Evolutionary conservation across 345 rosid species (phyloP).

Genomic region (Moricandia arvensis): DNA sequence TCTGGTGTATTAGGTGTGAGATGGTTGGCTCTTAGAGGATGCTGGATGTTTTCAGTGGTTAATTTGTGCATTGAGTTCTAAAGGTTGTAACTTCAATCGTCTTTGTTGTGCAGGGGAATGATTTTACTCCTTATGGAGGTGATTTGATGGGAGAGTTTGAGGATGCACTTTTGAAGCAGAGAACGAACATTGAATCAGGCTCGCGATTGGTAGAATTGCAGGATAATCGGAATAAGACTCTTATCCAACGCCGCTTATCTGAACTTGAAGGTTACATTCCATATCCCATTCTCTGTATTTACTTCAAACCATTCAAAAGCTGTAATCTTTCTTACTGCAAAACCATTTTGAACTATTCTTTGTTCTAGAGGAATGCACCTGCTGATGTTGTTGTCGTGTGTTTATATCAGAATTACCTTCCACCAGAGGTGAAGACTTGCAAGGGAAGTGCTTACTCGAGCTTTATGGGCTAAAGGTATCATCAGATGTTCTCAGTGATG

Average conservation of each 20-base stretch:
- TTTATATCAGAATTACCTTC: conserved; percentile 78
- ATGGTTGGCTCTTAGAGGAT: background rate
- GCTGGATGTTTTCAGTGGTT: background rate
- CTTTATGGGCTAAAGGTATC: conserved; percentile 91
- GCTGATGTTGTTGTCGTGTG: background rate
- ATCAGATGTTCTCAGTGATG: background rate
- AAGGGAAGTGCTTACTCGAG: conserved; percentile 87
- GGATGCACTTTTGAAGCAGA: conserved; percentile 71
- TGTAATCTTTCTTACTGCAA: conserved; percentile 19
- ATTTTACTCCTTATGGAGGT: conserved; percentile 39
- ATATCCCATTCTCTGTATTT: background rate
- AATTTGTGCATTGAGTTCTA: background rate
- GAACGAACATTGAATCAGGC: conserved; percentile 56
- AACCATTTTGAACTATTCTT: background rate
- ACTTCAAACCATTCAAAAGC: background rate
- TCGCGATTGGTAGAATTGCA: conserved; percentile 48
- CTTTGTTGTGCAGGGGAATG: conserved; percentile 39
- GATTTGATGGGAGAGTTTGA: conserved; percentile 81
- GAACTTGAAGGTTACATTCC: conserved; percentile 75
- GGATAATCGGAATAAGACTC: conserved; percentile 59
- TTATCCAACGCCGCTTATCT: conserved; percentile 61
- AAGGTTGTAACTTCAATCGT: background rate
- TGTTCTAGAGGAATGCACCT: background rate
- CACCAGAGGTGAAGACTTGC: conserved; percentile 89
- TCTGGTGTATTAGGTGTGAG: too few relatives aligned